Percentiles rank a stretch among this genome's conserved stretches.
Conservation (phyloP, 371 early-diverging fungal genomes). For the Blastocladiella emersonii region DNA sequence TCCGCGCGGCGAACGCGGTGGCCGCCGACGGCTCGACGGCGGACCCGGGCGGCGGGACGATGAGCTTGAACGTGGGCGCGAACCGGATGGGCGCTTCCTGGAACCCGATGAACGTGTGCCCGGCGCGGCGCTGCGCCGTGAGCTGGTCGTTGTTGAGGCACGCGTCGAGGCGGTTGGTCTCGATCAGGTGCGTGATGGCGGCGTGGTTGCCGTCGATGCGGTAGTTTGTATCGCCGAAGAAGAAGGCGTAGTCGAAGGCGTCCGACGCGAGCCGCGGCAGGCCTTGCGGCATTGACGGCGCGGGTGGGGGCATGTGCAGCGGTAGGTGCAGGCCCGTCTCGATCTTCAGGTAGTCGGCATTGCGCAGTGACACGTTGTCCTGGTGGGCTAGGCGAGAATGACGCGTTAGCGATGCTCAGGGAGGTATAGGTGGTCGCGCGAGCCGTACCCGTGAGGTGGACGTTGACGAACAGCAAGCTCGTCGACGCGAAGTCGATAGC, state of each 20-base stretch:
- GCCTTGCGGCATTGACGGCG: slow-evolving; percentile 12
- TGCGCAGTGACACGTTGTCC: slow-evolving; percentile 2
- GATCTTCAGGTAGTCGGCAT: slow-evolving; percentile 1
- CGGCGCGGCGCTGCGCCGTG: slow-evolving; percentile 25
- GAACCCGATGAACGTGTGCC: slow-evolving; percentile 41
- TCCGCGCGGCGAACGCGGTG: background rate
- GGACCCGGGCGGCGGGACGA: slow-evolving; percentile 28
- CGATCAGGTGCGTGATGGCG: background rate
- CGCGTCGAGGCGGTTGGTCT: slow-evolving; percentile 17
- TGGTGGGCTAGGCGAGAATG: slow-evolving; percentile 6
- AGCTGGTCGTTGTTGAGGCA: slow-evolving; percentile 49
- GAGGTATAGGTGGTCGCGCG: background rate
- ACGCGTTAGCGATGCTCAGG: background rate
- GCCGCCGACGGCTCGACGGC: slow-evolving; percentile 1
- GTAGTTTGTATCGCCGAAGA: slow-evolving; percentile 71
- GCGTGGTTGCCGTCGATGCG: slow-evolving; percentile 15
- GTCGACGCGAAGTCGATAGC: slow-evolving; percentile 38
- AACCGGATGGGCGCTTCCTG: slow-evolving; percentile 66
- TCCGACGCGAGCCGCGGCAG: slow-evolving; percentile 18
- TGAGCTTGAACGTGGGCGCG: slow-evolving; percentile 73
- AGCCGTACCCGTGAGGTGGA: slow-evolving; percentile 51
- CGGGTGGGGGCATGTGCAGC: background rate
- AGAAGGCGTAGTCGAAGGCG: slow-evolving; percentile 52
- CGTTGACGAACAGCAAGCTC: slow-evolving; percentile 53
- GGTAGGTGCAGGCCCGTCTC: background rate